Evolutionary conservation across 495 filamentous ascomycete genomes (phyloP).

Genomic region (Talaromyces adpressus): DNA sequence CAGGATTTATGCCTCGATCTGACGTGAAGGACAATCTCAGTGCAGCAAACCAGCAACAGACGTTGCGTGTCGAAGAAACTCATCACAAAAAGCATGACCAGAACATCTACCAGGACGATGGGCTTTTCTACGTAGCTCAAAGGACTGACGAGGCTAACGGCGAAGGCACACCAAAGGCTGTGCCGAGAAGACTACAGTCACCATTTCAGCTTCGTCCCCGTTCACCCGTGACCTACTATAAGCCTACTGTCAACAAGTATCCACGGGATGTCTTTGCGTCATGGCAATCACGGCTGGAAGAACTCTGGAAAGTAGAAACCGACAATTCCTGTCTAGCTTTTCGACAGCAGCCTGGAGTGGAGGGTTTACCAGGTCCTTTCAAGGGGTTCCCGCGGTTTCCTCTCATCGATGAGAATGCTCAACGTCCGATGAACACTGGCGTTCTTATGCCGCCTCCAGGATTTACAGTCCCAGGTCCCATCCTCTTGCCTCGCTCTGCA

Average conservation of each 20-base stretch:
- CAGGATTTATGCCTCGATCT: not conserved
- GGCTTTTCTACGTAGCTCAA: not conserved
- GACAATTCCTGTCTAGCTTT: not conserved
- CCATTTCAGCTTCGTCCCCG: constrained; percentile 1
- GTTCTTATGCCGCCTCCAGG: constrained; percentile 1
- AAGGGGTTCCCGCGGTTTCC: not conserved
- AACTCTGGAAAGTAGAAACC: not conserved
- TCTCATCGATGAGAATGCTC: not conserved
- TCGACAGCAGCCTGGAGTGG: not conserved
- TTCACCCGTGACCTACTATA: not conserved
- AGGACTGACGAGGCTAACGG: not conserved
- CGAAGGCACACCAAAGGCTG: not conserved
- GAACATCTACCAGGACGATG: not conserved
- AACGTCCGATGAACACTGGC: not conserved
- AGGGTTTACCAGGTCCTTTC: not conserved
- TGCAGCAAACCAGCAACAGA: not conserved
- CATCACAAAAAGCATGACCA: not conserved
- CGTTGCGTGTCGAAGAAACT: not conserved
- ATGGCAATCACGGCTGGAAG: not conserved
- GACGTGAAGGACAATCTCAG: not conserved
- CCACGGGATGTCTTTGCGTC: constrained; percentile 3
- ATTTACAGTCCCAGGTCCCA: not conserved
- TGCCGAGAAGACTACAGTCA: constrained; percentile 1
- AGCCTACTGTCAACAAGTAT: constrained; percentile 6
- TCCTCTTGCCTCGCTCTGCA: not conserved